Evolutionary conservation across 345 rosid genomes (phyloP).

Genomic region (Lumnitzera littorea): DNA sequence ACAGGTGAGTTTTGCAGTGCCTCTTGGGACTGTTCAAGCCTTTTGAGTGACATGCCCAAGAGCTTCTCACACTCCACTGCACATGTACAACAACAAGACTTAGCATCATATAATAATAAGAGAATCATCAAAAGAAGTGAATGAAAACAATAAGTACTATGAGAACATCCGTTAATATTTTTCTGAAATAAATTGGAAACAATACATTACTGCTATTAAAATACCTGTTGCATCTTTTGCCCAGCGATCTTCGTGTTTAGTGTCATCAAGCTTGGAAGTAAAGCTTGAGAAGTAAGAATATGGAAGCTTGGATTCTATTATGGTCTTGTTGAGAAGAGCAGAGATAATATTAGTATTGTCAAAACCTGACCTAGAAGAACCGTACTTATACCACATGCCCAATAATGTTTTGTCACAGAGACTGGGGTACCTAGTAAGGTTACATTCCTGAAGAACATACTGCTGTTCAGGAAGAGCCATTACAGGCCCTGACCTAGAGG

Average conservation of each 20-base stretch:
- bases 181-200: no score
- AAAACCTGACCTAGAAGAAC: conserved; percentile 2
- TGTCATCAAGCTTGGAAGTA: conserved; percentile 12
- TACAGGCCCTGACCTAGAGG: conserved; percentile 10
- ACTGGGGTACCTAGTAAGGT: conserved; percentile 39
- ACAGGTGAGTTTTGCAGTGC: conserved; percentile 31
- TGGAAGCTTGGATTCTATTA: conserved; percentile 35
- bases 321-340: conserved; percentile 53
- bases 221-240: conserved; percentile 34
- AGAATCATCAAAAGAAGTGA: no score
- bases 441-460: conserved; percentile 33
- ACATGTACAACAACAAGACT: neutral
- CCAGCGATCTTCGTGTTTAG: conserved; percentile 14
- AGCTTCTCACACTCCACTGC: conserved; percentile 48
- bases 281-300: conserved; percentile 23
- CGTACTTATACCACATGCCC: conserved; percentile 7
- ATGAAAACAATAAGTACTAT: no score
- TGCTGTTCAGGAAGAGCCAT: conserved; percentile 18
- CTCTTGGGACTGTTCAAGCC: conserved; percentile 41
- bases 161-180: no score
- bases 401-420: conserved; percentile 48
- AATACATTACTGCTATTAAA: no score
- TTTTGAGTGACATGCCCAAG: conserved; percentile 41
- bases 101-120: no score
- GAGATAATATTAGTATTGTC: conserved; percentile 23